Base-by-base conservation (phyloP, 352 stramenopile species). In the Phytophthora citricola region DNA sequence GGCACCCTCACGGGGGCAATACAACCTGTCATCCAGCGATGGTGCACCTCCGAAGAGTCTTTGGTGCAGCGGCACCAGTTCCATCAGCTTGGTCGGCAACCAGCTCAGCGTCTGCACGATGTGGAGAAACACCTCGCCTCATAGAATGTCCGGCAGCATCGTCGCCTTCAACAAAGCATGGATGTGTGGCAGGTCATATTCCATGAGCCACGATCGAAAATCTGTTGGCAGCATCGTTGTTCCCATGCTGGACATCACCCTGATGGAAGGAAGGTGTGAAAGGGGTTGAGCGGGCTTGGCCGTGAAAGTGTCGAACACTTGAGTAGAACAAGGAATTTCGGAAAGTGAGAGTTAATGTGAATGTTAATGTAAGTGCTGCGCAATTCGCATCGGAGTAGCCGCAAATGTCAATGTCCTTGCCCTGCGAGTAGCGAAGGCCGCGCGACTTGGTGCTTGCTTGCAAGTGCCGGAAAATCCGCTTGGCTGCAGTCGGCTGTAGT, bases 401-500 rank as follows among this genome's bases (percentile, higher is more conserved):
- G 17, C 17, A 20, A 20, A 20, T 20, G 17, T 0, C 17, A 20
- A 0, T 20, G 17, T 20, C 17, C 29, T 34, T 34, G 29, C 4
- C 29, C 29, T 4, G 29, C 29, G 5, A 34, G 9, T 10, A 34
- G 9, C 29, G 5, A 7, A 34, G 5, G 27, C 63, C 47, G 22
- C 57, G 47, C 31, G 49, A 58, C 38, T 61, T 65, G 41, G 54
- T 63, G 4, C 61, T 20, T 20, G 17, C 61, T 58, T 69, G 47
- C 4, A 69, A 47, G 38, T 54, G 64, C 2, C 53, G 61, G 38
- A 59, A 59, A 7, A 55, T 51, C 0, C 52, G 45, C 53, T 69
- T 63, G 36, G 59, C 26, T 32, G 40, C 56, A 56, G 38, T 36
- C 55, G 0, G 17, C 17, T 0, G 17, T 0, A 20, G 17, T 20